Evolutionary conservation across 148 eudicot species (phyloP).

Genomic region (Talinum fruticosum): DNA sequence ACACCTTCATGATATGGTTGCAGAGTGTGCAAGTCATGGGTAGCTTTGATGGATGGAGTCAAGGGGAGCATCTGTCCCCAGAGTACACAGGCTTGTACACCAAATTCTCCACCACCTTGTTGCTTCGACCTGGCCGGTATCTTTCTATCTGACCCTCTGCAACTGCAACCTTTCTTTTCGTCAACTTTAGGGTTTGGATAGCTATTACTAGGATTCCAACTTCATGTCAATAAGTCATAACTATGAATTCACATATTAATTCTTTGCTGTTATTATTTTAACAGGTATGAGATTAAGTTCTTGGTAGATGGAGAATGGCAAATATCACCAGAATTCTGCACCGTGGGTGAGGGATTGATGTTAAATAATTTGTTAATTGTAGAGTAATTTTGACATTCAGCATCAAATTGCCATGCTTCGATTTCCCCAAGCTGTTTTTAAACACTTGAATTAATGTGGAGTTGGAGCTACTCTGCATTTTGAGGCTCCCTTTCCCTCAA

Average conservation of each 20-base stretch:
- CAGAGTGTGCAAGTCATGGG: slow-evolving; percentile 99
- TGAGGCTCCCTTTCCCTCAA: not conserved
- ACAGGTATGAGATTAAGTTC: slow-evolving; percentile 66
- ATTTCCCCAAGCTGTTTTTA: not conserved
- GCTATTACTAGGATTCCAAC: not conserved
- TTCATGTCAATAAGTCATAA: not conserved
- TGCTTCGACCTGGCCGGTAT: slow-evolving; percentile 95
- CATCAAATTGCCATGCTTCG: not conserved
- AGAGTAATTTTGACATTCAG: slow-evolving; percentile 31
- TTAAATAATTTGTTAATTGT: slow-evolving; percentile 78
- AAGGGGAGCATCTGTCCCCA: slow-evolving; percentile 81
- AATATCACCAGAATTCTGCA: slow-evolving; percentile 68
- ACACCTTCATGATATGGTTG: slow-evolving; percentile 4
- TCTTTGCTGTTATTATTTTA: not conserved
- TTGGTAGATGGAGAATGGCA: slow-evolving; percentile 93
- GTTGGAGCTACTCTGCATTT: not conserved
- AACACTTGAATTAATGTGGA: not conserved
- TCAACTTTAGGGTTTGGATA: no score
- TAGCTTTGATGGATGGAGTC: slow-evolving; percentile 93
- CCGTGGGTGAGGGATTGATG: slow-evolving; percentile 70
- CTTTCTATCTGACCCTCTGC: not conserved
- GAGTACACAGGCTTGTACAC: slow-evolving; percentile 78
- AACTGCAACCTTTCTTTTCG: not conserved
- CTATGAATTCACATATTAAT: no score
- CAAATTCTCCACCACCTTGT: slow-evolving; percentile 60